A percentile compares a stretch with the other conserved stretches of the same genome.
Conservation (phyloP, 2,329 filamentous ascomycete genomes). For the Coleophoma eucalyptorum region DNA sequence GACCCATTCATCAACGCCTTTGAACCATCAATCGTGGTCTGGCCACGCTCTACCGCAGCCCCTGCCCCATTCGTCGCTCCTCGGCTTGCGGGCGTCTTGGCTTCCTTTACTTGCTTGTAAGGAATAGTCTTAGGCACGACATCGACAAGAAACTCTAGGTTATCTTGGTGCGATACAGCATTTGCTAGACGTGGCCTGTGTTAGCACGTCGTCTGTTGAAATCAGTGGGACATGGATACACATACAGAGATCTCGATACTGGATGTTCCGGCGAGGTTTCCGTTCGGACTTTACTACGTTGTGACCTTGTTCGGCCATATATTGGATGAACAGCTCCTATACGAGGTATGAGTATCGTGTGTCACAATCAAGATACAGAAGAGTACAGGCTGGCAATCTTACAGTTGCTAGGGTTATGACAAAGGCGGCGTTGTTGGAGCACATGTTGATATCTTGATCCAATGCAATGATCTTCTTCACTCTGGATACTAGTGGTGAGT, state of each 20-base stretch:
- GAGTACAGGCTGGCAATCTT: slow-evolving; percentile 24
- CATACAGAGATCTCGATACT: slow-evolving; percentile 89
- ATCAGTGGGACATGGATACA: slow-evolving; percentile 6
- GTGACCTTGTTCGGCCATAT: slow-evolving; percentile 80
- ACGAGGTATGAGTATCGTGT: background rate
- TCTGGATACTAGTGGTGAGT: slow-evolving; percentile 65
- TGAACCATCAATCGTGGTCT: slow-evolving; percentile 25
- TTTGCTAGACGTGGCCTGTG: slow-evolving; percentile 51
- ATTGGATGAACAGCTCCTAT: slow-evolving; percentile 92
- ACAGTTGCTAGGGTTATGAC: slow-evolving; percentile 88
- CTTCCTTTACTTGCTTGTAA: slow-evolving; percentile 75
- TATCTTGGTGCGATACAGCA: slow-evolving; percentile 83
- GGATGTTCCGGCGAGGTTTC: slow-evolving; percentile 89
- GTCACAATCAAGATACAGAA: slow-evolving; percentile 5
- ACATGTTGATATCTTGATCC: slow-evolving; percentile 80
- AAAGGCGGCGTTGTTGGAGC: slow-evolving; percentile 92
- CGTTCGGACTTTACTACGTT: slow-evolving; percentile 87
- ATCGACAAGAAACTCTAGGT: slow-evolving; percentile 91
- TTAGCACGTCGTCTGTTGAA: too few species aligned
- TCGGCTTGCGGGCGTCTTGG: slow-evolving; percentile 42
- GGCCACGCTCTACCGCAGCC: slow-evolving; percentile 16
- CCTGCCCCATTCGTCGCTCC: slow-evolving; percentile 21
- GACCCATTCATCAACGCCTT: slow-evolving; percentile 2
- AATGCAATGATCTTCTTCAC: slow-evolving; percentile 93
- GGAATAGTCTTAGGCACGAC: slow-evolving; percentile 83